Evolutionary conservation across 148 eudicot species (phyloP).

Genomic region (Chenopodium berlandieri): DNA sequence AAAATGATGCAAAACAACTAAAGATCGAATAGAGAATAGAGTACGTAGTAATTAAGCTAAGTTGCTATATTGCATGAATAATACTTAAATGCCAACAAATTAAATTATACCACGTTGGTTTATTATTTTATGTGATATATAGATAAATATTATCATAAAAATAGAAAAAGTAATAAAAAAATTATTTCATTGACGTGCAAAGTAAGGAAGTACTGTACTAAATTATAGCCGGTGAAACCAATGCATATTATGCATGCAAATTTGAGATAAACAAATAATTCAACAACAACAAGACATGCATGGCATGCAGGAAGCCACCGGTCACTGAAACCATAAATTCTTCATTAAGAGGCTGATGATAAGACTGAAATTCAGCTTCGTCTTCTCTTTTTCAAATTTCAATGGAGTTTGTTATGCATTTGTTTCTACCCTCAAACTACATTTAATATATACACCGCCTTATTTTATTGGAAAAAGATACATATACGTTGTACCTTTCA

Average conservation of each 20-base stretch:
- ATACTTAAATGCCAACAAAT: no score
- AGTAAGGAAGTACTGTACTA: not conserved
- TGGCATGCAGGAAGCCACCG: conserved; percentile 24
- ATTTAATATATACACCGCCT: not conserved
- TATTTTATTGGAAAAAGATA: no score
- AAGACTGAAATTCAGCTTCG: not conserved
- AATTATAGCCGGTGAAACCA: conserved; percentile 12
- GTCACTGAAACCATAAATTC: not conserved
- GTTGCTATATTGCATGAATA: no score
- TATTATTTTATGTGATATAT: no score
- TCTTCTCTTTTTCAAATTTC: conserved; percentile 20
- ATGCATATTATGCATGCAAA: conserved; percentile 17
- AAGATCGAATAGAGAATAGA: no score
- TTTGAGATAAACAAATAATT: not conserved
- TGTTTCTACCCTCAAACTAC: not conserved
- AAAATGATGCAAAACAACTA: no score
- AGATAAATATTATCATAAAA: no score
- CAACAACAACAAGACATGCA: conserved; percentile 8
- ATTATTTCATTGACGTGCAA: not conserved
- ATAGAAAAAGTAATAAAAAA: no score
- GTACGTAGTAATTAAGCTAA: no score
- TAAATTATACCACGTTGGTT: no score
- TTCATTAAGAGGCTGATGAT: not conserved
- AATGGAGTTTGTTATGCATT: not conserved
- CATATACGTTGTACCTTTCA: no score